Evolutionary conservation across 768 basidiomycete genomes (phyloP).

Genomic region (Naganishia friedmannii): DNA sequence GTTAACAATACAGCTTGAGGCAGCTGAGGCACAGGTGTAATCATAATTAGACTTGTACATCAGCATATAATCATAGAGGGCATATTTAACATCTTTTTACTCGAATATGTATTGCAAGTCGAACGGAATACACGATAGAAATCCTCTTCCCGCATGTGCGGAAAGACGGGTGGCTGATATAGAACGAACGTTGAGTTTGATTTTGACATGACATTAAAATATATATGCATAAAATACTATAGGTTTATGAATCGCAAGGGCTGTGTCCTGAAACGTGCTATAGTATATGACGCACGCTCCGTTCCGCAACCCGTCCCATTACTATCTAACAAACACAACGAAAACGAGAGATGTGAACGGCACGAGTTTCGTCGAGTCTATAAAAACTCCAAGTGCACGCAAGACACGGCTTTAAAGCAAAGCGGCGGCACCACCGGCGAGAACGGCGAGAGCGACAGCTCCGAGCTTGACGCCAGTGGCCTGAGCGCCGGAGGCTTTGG

Average conservation of each 20-base stretch:
- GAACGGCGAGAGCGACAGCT: slow-evolving; percentile 22
- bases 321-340: slow-evolving; percentile 1
- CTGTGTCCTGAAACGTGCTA: not conserved
- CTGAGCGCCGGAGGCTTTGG: slow-evolving; percentile 4
- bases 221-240: slow-evolving; percentile 18
- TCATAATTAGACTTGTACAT: too few relatives aligned
- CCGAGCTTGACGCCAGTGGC: slow-evolving; percentile 21
- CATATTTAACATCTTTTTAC: too few relatives aligned
- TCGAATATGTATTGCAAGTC: too few relatives aligned
- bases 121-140: too few relatives aligned
- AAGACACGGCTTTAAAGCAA: slow-evolving; percentile 5
- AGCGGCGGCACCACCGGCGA: slow-evolving; percentile 26
- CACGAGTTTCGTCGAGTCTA: not conserved
- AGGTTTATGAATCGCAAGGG: slow-evolving; percentile 18
- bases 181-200: not conserved
- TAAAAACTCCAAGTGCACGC: not conserved
- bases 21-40: not conserved
- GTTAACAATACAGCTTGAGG: not conserved
- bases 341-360: not conserved
- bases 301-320: slow-evolving; percentile 5
- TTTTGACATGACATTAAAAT: not conserved
- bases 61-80: too few relatives aligned
- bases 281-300: not conserved
- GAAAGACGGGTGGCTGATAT: not conserved
- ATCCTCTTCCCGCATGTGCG: too few relatives aligned